Evolutionary conservation across 2,329 filamentous ascomycete genomes (phyloP), one percentile per base, ranked within the genome.

Genomic region (Trichoderma sp.): DNA sequence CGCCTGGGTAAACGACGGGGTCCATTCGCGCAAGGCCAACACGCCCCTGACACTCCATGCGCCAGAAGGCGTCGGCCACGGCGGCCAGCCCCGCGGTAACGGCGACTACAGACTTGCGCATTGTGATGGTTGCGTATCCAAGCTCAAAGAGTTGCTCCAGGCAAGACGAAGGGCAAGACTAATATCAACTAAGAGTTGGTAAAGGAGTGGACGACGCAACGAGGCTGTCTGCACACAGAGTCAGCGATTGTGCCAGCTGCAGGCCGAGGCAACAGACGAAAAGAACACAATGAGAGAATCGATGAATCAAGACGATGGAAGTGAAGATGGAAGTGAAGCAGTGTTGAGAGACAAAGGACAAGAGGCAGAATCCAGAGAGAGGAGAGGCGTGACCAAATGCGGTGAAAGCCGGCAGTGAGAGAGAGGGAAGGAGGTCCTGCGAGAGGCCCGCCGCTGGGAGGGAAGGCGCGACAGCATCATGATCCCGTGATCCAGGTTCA

Each of bases 31-130:
- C 90, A 65, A 91, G 75, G 68, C 88, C 91, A 69, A 88, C 81
- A 54, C 85, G 83, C 64, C 87, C 88, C 70, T 86, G 89, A 77
- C 92, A 97, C 72, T 92, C 90, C 84, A 97, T 90, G 74, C 93
- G 91, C 91, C 91, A 97, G 78, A 97, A 97, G 66, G 90, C 93
- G 70, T 83, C 74, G 54, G 81, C 82, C 65, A 78, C 70, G 47
- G 74, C 74, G 44, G 78, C 68, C 34, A 79, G 72, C 69, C 73
- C 74, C 50, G 72, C 74, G 19, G 75, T 72, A 54, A 77, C 68
- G 67, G 74, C 70, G 67, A 73, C 51, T 43, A 75, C 60, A 44
- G 72, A 72, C 68, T 74, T 77, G 69, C 77, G 71, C 77, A 79
- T 78, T 54, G 39, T 68, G 68, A 44, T 59, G 60, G 65, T 59